phyloP scores from a whole-genome alignment of 2,329 filamentous ascomycete genomes.

The Xylariales sp. region DNA sequence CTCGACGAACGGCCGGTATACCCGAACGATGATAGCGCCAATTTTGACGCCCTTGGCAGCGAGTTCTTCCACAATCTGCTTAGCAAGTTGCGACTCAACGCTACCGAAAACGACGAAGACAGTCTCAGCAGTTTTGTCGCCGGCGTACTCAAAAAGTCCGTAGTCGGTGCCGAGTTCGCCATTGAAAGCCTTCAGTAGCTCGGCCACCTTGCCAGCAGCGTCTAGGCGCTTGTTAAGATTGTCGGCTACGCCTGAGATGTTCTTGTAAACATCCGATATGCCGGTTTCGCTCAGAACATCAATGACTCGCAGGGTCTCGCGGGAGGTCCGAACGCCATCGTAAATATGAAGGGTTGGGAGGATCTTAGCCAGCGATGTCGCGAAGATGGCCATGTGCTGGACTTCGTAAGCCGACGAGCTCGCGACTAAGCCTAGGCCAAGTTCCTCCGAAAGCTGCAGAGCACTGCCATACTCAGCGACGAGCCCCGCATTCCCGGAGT shows the following conservation, averaged over 20 bases:
- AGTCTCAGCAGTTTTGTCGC: conserved; percentile 71
- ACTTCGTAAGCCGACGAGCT: conserved; percentile 85
- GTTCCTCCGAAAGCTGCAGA: conserved; percentile 78
- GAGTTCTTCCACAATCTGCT: conserved; percentile 72
- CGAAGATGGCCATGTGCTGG: conserved; percentile 92
- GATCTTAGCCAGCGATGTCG: conserved; percentile 73
- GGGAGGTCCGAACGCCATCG: conserved; percentile 76
- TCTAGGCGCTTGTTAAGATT: conserved; percentile 65
- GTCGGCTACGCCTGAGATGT: conserved; percentile 55
- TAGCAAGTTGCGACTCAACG: conserved; percentile 79
- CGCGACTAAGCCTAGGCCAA: conserved; percentile 80
- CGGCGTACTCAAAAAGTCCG: conserved; percentile 87
- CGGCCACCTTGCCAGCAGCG: conserved; percentile 63
- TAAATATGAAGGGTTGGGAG: conserved; percentile 85
- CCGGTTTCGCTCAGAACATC: conserved; percentile 73
- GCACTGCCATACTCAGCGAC: conserved; percentile 84
- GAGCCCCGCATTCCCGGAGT: conserved; percentile 63
- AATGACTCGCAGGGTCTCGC: conserved; percentile 77
- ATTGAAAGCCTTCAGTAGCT: conserved; percentile 73
- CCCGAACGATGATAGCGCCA: conserved; percentile 83
- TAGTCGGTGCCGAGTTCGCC: conserved; percentile 91
- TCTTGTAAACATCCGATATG: conserved; percentile 64
- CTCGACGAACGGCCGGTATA: conserved; percentile 94
- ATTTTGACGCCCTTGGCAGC: conserved; percentile 70
- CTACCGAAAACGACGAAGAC: conserved; percentile 93